These are phyloP conservation scores for Suhomyces prunicola DNA, from an alignment of 805 yeast species.

Conservation along the genomic window DNA sequence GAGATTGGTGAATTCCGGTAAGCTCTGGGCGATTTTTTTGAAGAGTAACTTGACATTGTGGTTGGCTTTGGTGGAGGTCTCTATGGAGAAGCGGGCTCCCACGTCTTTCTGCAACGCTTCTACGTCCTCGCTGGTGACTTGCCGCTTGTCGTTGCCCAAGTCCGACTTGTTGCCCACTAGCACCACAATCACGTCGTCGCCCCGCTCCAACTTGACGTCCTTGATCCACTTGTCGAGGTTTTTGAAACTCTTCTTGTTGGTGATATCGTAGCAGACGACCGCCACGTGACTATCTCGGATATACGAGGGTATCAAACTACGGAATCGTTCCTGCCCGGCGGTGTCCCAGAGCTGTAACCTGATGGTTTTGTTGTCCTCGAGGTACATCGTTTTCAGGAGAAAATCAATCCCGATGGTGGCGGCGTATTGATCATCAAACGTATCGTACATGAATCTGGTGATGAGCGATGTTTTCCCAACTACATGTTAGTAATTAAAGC, in stretches of 20 bases:
- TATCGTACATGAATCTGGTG: constrained; percentile 97
- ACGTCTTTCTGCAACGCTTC: constrained; percentile 68
- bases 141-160: constrained; percentile 66
- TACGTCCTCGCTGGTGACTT: constrained; percentile 81
- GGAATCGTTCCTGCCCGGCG: constrained; percentile 94
- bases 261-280: constrained; percentile 90
- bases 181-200: constrained; percentile 82
- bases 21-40: constrained; percentile 83
- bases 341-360: constrained; percentile 97
- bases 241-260: constrained; percentile 79
- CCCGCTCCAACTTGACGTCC: constrained; percentile 91
- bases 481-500: constrained; percentile 15
- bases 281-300: constrained; percentile 98
- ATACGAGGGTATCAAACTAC: constrained; percentile 92
- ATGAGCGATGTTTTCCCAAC: constrained; percentile 96
- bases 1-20: constrained; percentile 66
- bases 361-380: constrained; percentile 88
- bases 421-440: constrained; percentile 92
- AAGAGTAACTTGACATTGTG: constrained; percentile 88
- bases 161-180: constrained; percentile 92
- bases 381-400: constrained; percentile 71
- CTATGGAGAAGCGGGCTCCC: constrained; percentile 79
- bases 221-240: constrained; percentile 89
- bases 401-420: constrained; percentile 98
- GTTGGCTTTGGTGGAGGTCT: constrained; percentile 93